phyloP scores from a whole-genome alignment of 768 basidiomycete genomes.

The Leucosporidium creatinivorum region DNA sequence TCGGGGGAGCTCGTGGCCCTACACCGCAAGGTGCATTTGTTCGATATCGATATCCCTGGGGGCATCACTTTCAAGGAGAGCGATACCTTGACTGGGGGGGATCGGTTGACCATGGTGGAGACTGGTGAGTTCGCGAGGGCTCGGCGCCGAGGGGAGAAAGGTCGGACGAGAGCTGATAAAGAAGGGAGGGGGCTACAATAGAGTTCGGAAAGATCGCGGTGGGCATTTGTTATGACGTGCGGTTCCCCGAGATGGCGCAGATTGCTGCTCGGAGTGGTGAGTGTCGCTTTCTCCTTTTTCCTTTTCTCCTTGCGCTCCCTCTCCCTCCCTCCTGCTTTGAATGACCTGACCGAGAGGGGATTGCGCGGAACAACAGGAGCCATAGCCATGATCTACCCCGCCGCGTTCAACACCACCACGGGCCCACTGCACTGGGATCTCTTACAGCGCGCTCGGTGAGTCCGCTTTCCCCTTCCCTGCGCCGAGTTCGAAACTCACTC shows the following conservation, averaged over 20 bases:
- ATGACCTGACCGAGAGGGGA: neutral
- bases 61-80: slow-evolving; percentile 75
- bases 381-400: slow-evolving; percentile 81
- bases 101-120: slow-evolving; percentile 67
- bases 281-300: slow-evolving; percentile 11
- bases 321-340: neutral
- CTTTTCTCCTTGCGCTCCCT: neutral
- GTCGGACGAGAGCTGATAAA: neutral
- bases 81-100: slow-evolving; percentile 55
- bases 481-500: no score
- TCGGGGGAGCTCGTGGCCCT: slow-evolving; percentile 49
- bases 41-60: slow-evolving; percentile 94
- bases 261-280: slow-evolving; percentile 76
- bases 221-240: slow-evolving; percentile 92
- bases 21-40: slow-evolving; percentile 92
- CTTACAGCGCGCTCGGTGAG: slow-evolving; percentile 73
- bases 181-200: slow-evolving; percentile 37
- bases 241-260: slow-evolving; percentile 90
- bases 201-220: slow-evolving; percentile 96
- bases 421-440: slow-evolving; percentile 96
- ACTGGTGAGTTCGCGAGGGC: slow-evolving; percentile 53
- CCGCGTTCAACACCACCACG: slow-evolving; percentile 91
- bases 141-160: neutral
- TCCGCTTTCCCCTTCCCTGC: neutral
- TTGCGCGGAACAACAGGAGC: slow-evolving; percentile 55